phyloP scores from a whole-genome alignment of 495 filamentous ascomycete species.

The Podospora fimiseda region DNA sequence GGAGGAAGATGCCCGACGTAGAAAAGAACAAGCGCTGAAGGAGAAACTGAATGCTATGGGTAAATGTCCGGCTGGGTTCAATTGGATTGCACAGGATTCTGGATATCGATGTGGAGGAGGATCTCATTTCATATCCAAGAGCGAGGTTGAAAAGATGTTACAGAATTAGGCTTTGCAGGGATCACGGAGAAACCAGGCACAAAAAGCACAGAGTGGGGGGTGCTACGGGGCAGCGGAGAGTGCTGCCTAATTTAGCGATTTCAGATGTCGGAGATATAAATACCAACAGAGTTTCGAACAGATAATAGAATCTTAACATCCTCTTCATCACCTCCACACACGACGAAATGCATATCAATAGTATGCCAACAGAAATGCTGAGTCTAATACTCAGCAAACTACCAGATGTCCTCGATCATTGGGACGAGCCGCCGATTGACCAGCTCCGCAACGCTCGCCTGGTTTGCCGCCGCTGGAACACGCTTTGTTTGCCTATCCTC shows the following conservation, averaged over 20 bases:
- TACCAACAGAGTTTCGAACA: no score
- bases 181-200: no score
- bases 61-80: constrained; percentile 42
- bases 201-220: no score
- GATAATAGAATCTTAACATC: no score
- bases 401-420: neutral
- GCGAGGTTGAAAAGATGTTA: neutral
- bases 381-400: constrained; percentile 1
- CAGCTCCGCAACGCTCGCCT: constrained; percentile 9
- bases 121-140: constrained; percentile 35
- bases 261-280: no score
- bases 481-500: neutral
- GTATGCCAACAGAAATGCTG: constrained; percentile 3
- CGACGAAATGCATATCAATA: constrained; percentile 1
- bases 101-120: constrained; percentile 54
- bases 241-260: no score
- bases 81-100: constrained; percentile 47
- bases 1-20: constrained; percentile 25
- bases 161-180: no score
- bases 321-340: no score
- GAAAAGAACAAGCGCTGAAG: constrained; percentile 38
- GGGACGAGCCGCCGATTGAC: neutral
- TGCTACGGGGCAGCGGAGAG: no score
- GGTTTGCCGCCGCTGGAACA: constrained; percentile 9
- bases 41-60: constrained; percentile 45